A percentile compares a stretch with the other conserved stretches of the same genome.
Conservation (phyloP, 192 early-diverging fungal species). For the Coemansia biformis region DNA sequence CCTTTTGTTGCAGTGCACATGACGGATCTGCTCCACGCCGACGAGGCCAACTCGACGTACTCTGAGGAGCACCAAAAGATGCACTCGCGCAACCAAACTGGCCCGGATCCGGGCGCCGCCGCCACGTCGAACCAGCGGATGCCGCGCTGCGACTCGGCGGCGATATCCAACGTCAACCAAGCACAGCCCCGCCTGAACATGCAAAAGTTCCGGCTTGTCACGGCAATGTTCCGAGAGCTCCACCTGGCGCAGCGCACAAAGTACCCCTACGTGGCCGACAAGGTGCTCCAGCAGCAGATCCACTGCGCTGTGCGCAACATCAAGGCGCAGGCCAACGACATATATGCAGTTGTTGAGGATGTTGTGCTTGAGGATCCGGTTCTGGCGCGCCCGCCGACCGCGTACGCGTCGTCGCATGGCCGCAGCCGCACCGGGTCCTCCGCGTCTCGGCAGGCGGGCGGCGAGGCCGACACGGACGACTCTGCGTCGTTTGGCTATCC, state of each 20-base stretch:
- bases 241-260: slow-evolving; percentile 48
- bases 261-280: slow-evolving; percentile 48
- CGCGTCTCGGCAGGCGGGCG: slow-evolving; percentile 21
- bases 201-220: slow-evolving; percentile 52
- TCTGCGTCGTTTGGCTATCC: slow-evolving; percentile 40
- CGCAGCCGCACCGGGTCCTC: slow-evolving; percentile 39
- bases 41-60: slow-evolving; percentile 52
- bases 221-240: slow-evolving; percentile 51
- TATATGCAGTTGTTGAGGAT: slow-evolving; percentile 38
- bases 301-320: slow-evolving; percentile 48
- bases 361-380: slow-evolving; percentile 23
- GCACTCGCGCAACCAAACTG: slow-evolving; percentile 38
- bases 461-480: slow-evolving; percentile 6
- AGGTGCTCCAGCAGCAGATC: slow-evolving; percentile 50
- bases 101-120: slow-evolving; percentile 1
- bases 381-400: slow-evolving; percentile 17
- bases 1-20: slow-evolving; percentile 53
- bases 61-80: slow-evolving; percentile 49
- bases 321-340: slow-evolving; percentile 48
- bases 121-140: slow-evolving; percentile 2
- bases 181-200: slow-evolving; percentile 51
- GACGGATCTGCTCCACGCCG: slow-evolving; percentile 52
- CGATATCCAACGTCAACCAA: slow-evolving; percentile 39
- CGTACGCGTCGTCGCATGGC: slow-evolving; percentile 18
- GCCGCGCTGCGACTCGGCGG: slow-evolving; percentile 29